Evolutionary conservation across 2,329 filamentous ascomycete species (phyloP).

Genomic region (Apiospora kogelbergensis): DNA sequence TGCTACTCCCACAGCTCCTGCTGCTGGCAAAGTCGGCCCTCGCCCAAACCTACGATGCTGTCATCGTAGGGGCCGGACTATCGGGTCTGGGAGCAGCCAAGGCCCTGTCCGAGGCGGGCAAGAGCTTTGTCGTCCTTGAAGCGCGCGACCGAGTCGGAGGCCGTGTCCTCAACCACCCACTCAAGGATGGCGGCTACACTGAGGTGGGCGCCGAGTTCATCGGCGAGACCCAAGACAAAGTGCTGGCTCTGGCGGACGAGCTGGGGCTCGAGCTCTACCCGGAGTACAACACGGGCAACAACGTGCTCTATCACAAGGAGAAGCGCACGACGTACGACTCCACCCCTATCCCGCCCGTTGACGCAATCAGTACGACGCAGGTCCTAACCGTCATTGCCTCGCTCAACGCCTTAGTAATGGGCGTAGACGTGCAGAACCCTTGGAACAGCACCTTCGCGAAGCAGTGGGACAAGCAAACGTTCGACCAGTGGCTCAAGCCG

Average conservation of each 20-base stretch:
- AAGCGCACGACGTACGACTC: not conserved
- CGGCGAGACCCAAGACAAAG: not conserved
- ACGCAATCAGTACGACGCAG: not conserved
- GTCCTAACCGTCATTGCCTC: not conserved
- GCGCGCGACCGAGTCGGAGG: not conserved
- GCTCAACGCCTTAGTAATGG: not conserved
- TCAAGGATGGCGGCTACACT: not conserved
- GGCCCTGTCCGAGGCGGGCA: not conserved
- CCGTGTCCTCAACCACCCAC: not conserved
- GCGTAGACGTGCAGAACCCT: not conserved
- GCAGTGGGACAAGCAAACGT: not conserved
- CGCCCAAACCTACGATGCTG: not conserved
- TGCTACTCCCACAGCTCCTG: not conserved
- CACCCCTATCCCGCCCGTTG: not conserved
- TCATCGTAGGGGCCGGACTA: not conserved
- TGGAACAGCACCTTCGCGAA: not conserved
- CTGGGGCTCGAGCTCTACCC: not conserved
- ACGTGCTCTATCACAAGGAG: not conserved
- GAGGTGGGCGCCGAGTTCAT: slow-evolving; percentile 1
- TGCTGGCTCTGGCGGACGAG: not conserved
- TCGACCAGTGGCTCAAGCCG: not conserved
- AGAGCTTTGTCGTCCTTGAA: not conserved
- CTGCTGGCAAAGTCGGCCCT: not conserved
- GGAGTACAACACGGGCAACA: not conserved
- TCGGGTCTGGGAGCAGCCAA: not conserved